Evolutionary conservation across 306 rosid species (phyloP).

Genomic region (Parietaria judaica): DNA sequence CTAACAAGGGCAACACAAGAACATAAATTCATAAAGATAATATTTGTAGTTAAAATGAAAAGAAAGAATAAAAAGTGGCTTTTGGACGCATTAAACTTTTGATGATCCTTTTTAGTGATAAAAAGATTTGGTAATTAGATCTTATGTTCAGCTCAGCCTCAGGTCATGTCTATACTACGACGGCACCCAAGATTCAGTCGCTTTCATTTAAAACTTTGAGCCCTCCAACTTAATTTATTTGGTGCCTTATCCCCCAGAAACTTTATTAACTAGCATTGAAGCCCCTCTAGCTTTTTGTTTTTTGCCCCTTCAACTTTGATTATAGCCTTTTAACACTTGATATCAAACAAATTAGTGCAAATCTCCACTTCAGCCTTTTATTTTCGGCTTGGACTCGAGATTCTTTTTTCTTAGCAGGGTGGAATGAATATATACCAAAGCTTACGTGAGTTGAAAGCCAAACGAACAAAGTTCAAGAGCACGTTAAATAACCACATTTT

Average conservation of each 20-base stretch:
- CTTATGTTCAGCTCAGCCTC: conserved; percentile 32
- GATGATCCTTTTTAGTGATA: background rate
- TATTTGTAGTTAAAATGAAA: background rate
- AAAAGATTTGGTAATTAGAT: conserved; percentile 24
- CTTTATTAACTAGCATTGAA: too few species aligned
- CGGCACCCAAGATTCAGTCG: conserved; percentile 32
- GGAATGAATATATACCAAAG: background rate
- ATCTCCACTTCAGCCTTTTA: too few species aligned
- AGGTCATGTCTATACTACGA: background rate
- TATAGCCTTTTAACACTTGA: too few species aligned
- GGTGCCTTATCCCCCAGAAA: too few species aligned
- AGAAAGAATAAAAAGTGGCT: background rate
- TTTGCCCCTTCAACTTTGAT: too few species aligned
- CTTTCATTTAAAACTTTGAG: conserved; percentile 32
- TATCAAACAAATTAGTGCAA: too few species aligned
- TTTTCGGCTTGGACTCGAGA: too few species aligned
- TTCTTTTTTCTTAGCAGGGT: too few species aligned
- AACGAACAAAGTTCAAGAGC: too few species aligned
- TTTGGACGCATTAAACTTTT: conserved; percentile 3
- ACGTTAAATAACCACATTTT: too few species aligned
- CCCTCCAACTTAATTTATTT: conserved; percentile 1
- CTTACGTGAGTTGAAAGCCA: background rate
- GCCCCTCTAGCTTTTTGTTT: too few species aligned
- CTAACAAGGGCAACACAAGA: conserved; percentile 25
- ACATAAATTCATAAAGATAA: background rate